Evolutionary conservation across 1,139 yeast species (phyloP).

Genomic region (Sporopachydermia cereana): DNA sequence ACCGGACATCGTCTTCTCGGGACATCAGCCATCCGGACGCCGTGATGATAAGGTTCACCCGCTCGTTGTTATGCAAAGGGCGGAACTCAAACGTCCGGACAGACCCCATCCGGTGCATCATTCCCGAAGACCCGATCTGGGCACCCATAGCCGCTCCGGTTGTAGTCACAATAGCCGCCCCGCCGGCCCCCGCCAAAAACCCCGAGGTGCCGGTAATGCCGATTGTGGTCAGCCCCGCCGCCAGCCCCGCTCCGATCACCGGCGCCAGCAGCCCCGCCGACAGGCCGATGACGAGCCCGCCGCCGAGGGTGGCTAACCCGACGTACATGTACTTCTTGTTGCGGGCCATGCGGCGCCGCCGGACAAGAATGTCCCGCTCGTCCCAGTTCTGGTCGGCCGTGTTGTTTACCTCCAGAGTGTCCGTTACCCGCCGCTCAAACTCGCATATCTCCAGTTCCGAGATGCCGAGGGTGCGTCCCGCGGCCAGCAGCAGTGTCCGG

Average conservation of each 20-base stretch:
- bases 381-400: constrained; percentile 62
- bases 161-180: constrained; percentile 87
- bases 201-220: constrained; percentile 90
- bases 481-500: constrained; percentile 55
- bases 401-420: constrained; percentile 79
- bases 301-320: constrained; percentile 95
- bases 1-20: constrained; percentile 86
- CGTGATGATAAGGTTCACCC: constrained; percentile 81
- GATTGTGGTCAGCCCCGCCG: constrained; percentile 91
- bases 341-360: constrained; percentile 52
- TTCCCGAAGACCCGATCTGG: constrained; percentile 74
- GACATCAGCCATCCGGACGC: constrained; percentile 99
- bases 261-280: constrained; percentile 96
- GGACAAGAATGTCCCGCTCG: constrained; percentile 59
- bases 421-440: constrained; percentile 85
- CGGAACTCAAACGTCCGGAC: constrained; percentile 89
- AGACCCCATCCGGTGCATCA: constrained; percentile 78
- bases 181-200: constrained; percentile 93
- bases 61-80: constrained; percentile 82
- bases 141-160: constrained; percentile 92
- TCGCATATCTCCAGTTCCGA: constrained; percentile 59
- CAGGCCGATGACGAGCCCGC: constrained; percentile 85
- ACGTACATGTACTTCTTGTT: constrained; percentile 71
- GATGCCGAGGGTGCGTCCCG: constrained; percentile 53
- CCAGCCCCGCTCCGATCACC: constrained; percentile 95